Base-by-base conservation (phyloP, 495 filamentous ascomycete genomes). In the Penicillium bovifimosum region DNA sequence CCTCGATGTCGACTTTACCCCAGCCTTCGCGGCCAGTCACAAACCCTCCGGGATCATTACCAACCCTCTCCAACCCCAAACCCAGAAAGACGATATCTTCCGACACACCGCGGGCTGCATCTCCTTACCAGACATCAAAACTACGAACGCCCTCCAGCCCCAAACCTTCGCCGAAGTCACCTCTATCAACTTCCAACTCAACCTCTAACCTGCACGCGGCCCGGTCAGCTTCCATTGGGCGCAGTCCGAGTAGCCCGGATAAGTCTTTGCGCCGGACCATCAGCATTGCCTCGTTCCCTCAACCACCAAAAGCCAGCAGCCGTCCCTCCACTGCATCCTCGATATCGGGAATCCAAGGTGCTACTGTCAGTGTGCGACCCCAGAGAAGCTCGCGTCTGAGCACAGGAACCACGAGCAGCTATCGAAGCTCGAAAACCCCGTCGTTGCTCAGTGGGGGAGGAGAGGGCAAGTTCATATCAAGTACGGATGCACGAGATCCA, bases 261-360 rank as follows among this genome's bases (percentile, higher is more conserved):
- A 90, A 81, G 62, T 81, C 80, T n/a, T 61, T 95, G 48, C 80
- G 91, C 53, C 88, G 90, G 62, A 88, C 86, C 0, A 86, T 95
- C 53, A 96, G 90, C 69, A 95, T 95, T 55, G 89, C 89, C 48
- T 83, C 90, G 1, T 96, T 96, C 63, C 91, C 91, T n/a, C 87
- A 92, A 52, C 91, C 91, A 27, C 91, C 91, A 16, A 85, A 82
- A 52, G 76, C 77, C 5, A 76, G 72, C 35, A 70, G 77, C 32
- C 76, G 70, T n/a, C 67, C 68, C 17, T 70, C 71, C 9, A 72
- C 72, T 24, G 66, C 73, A 49, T 73, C 74, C 2, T 71, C 73
- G 8, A 36, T 67, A 7, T 64, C 67, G 2, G 64, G 62, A 1
- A 55, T 64, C 13, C 56, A 64, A 36, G 61, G 55, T n/a, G 48